Conservation (phyloP, 2,329 filamentous ascomycete species). For the Lachnellula arida region DNA sequence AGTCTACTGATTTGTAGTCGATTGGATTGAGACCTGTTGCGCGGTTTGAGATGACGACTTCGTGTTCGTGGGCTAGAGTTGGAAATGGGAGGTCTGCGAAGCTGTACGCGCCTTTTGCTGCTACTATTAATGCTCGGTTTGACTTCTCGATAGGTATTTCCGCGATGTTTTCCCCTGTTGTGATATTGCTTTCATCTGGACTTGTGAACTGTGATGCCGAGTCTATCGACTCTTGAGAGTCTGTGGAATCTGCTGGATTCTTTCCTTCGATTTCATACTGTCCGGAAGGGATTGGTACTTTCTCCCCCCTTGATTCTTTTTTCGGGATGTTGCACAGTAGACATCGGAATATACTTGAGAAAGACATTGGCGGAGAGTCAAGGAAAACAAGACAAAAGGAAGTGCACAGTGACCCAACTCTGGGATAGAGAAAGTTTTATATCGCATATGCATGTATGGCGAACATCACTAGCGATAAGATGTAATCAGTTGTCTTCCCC, state of each 20-base stretch:
- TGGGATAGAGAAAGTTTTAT: not conserved
- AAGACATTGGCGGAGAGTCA: conserved; percentile 1
- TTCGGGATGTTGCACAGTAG: conserved; percentile 6
- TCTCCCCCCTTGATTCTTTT: not conserved
- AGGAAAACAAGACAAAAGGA: not conserved
- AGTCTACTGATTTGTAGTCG: conserved; percentile 40
- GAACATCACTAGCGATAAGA: not conserved
- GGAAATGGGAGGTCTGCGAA: conserved; percentile 32
- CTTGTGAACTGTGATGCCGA: conserved; percentile 4
- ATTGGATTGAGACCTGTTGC: conserved; percentile 41
- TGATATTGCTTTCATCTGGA: not conserved
- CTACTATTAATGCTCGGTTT: conserved; percentile 27
- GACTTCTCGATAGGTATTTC: not conserved
- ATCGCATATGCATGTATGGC: not conserved
- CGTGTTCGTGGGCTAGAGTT: conserved; percentile 33
- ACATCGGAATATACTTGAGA: conserved; percentile 9
- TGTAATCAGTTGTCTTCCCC: not conserved
- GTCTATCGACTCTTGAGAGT: conserved; percentile 1
- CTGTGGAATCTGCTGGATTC: not conserved
- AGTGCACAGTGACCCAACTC: not conserved
- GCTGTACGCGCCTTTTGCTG: conserved; percentile 23
- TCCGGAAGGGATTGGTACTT: not conserved
- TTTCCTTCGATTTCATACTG: conserved; percentile 10
- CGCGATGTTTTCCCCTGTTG: not conserved
- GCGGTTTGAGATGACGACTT: conserved; percentile 35